These are phyloP conservation scores for Cercospora nicotianae DNA, from an alignment of 2,329 filamentous ascomycete species.

Conservation along the genomic window DNA sequence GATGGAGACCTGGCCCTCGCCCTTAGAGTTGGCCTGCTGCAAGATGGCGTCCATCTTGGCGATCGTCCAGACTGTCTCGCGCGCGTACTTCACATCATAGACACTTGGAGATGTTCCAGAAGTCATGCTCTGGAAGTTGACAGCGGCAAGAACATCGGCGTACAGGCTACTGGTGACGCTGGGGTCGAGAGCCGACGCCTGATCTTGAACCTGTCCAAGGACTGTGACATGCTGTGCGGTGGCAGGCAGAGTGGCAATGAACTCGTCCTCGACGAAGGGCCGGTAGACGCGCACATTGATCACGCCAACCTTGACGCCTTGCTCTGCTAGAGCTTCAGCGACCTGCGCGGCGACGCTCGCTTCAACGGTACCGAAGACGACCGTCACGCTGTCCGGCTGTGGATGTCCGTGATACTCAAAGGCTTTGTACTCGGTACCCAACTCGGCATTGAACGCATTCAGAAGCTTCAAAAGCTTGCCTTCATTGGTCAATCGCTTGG, in stretches of 20 bases:
- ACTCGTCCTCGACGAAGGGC: conserved; percentile 92
- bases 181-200: conserved; percentile 70
- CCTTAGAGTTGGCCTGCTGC: conserved; percentile 47
- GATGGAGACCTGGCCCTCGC: conserved; percentile 32
- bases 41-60: conserved; percentile 52
- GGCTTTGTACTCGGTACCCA: conserved; percentile 87
- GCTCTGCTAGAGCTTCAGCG: conserved; percentile 67
- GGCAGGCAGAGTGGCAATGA: conserved; percentile 76
- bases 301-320: conserved; percentile 77
- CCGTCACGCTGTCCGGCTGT: conserved; percentile 76
- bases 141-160: conserved; percentile 82
- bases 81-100: conserved; percentile 86
- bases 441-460: conserved; percentile 78
- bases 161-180: conserved; percentile 83
- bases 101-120: conserved; percentile 61
- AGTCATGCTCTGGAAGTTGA: conserved; percentile 74
- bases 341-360: conserved; percentile 82
- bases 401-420: conserved; percentile 93
- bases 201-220: conserved; percentile 80
- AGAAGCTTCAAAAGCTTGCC: conserved; percentile 71
- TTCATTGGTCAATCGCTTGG: conserved; percentile 66
- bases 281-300: conserved; percentile 92
- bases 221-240: conserved; percentile 76
- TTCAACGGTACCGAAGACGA: conserved; percentile 91
- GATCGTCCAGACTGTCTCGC: conserved; percentile 66